Evolutionary conservation across 768 basidiomycete genomes (phyloP), one percentile per base, ranked within the genome.

Genomic region (Russula compacta): DNA sequence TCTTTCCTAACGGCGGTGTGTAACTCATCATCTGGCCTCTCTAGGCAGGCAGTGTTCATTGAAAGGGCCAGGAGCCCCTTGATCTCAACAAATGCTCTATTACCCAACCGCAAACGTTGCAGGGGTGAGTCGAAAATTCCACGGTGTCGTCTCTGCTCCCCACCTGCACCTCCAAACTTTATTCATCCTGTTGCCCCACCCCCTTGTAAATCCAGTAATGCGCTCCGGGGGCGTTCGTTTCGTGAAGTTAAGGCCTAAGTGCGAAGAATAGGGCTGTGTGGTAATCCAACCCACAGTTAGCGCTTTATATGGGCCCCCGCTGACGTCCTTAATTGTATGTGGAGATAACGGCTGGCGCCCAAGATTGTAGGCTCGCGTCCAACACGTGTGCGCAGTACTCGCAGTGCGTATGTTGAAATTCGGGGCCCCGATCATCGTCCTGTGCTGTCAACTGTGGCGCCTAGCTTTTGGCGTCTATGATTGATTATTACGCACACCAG

Each of bases 21-120:
- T 35, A 3, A 21, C 40, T n/a, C 38, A 49, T 56, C 40, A 50
- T 40, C 44, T 29, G 14, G 44, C 42, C 21, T 7, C 40, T 33
- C 40, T 43, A 43, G 54, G 49, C 24, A 32, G 36, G 50, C 19
- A 12, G 19, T 15, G 46, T 29, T 5, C 11, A 36, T 6, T 15
- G 36, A 44, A 19, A 24, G 39, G 40, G 7, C 38, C 32, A 17
- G 35, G 44, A 46, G 44, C 44, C 21, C 46, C 38, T 57, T 35
- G 46, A 56, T 19, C 29, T 46, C 40, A 53, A 55, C 55, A 40
- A 14, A 54, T 33, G 17, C 39, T 33, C 46, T 29, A 33, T 46
- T 56, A 51, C 50, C 17, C 51, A 39, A 59, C 35, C 35, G 17
- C 51, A 59, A 53, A 54, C 36, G 51, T 36, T 61, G 61, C 43